Percentiles rank a stretch among this genome's conserved stretches.
These are phyloP conservation scores for Byssothecium circinans DNA, from an alignment of 2,329 filamentous ascomycete genomes.

Conservation along the genomic window DNA sequence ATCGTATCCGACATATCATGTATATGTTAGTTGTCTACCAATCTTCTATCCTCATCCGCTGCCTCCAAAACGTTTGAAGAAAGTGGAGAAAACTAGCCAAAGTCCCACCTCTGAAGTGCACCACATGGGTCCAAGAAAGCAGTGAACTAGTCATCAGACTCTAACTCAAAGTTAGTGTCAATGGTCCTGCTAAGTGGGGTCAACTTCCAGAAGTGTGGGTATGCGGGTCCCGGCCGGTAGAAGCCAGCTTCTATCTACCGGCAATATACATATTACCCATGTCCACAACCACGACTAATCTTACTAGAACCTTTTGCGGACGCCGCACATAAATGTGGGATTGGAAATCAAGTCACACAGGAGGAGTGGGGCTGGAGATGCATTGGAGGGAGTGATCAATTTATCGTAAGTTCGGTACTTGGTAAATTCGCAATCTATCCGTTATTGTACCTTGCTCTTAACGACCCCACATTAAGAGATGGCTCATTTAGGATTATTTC, in stretches of 20 bases:
- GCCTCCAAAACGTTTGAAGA: too few relatives aligned
- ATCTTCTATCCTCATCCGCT: too few relatives aligned
- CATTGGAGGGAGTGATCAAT: background rate
- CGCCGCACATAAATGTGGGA: too few relatives aligned
- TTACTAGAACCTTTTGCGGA: constrained; percentile 20
- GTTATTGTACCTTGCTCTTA: constrained; percentile 3
- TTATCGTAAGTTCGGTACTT: background rate
- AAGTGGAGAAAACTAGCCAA: too few relatives aligned
- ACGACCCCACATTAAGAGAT: constrained; percentile 11
- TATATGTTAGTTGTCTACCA: too few relatives aligned
- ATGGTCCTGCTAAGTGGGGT: background rate
- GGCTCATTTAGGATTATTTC: background rate
- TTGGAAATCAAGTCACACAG: too few relatives aligned
- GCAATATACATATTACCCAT: constrained; percentile 8
- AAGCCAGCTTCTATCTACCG: constrained; percentile 9
- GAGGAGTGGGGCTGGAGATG: background rate
- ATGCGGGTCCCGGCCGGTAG: constrained; percentile 3
- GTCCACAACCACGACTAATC: constrained; percentile 12
- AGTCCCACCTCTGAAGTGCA: too few relatives aligned
- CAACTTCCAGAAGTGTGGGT: constrained; percentile 1
- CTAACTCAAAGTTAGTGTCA: background rate
- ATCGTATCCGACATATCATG: too few relatives aligned
- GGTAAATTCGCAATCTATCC: background rate
- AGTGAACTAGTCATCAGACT: background rate
- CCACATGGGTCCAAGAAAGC: background rate